These are phyloP conservation scores for Claviceps cyperi DNA, from an alignment of 2,329 filamentous ascomycete species.

Conservation along the genomic window DNA sequence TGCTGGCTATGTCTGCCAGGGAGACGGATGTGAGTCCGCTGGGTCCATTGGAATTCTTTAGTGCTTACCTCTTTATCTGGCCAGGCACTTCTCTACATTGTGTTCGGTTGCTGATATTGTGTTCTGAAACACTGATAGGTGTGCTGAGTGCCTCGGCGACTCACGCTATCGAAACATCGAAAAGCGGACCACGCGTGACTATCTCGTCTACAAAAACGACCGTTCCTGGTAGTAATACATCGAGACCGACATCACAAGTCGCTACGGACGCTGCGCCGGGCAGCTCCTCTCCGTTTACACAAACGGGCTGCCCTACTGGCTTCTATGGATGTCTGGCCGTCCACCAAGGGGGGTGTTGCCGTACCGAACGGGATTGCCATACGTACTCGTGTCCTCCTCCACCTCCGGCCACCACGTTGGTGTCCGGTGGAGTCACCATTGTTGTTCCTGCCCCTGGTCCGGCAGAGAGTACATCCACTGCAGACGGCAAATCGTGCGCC, in stretches of 20 bases:
- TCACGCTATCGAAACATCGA: conserved; percentile 9
- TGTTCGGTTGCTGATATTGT: no score
- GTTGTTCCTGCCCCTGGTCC: conserved; percentile 43
- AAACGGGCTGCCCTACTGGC: conserved; percentile 58
- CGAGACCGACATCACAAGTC: conserved; percentile 24
- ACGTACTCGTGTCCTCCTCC: conserved; percentile 61
- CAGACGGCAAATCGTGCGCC: conserved; percentile 44
- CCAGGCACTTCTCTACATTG: neutral
- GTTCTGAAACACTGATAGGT: conserved; percentile 10
- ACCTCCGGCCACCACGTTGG: conserved; percentile 41
- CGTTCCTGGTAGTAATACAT: conserved; percentile 9
- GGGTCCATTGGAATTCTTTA: neutral
- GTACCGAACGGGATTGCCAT: conserved; percentile 71
- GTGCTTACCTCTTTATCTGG: no score
- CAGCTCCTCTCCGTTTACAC: conserved; percentile 21
- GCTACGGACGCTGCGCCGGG: conserved; percentile 15
- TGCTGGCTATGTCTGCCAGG: conserved; percentile 52
- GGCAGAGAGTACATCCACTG: conserved; percentile 26
- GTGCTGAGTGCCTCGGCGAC: conserved; percentile 20
- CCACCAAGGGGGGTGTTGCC: conserved; percentile 75
- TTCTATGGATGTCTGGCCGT: conserved; percentile 84
- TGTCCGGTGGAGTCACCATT: conserved; percentile 55
- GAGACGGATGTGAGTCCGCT: conserved; percentile 49
- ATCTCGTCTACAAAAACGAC: conserved; percentile 26
- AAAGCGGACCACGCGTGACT: conserved; percentile 13